Evolutionary conservation across 305 asterid species (phyloP).

Genomic region (Striga hermonthica): DNA sequence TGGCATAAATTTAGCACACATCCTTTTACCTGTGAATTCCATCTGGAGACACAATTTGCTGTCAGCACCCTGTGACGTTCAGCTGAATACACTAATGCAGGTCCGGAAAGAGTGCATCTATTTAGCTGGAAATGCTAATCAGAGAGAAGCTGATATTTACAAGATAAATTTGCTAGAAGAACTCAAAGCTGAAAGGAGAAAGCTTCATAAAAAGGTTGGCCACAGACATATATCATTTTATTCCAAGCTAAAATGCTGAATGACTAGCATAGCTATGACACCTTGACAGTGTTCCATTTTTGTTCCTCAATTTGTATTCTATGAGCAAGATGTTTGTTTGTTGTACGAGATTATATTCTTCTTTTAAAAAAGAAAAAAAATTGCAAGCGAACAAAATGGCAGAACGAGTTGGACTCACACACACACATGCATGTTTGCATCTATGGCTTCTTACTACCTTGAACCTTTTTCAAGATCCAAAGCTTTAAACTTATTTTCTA

Average conservation of each 20-base stretch:
- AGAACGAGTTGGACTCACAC: constrained; percentile 1
- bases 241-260: too few relatives aligned
- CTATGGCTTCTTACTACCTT: neutral
- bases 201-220: constrained; percentile 54
- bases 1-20: neutral
- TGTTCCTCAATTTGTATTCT: too few relatives aligned
- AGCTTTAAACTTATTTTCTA: neutral
- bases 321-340: too few relatives aligned
- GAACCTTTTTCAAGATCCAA: neutral
- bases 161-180: constrained; percentile 47
- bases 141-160: constrained; percentile 45
- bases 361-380: too few relatives aligned
- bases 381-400: neutral
- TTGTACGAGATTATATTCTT: too few relatives aligned
- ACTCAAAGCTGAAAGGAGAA: constrained; percentile 57
- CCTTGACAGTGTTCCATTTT: too few relatives aligned
- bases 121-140: constrained; percentile 63
- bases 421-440: constrained; percentile 1
- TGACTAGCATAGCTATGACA: too few relatives aligned
- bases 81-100: constrained; percentile 37
- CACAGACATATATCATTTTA: neutral
- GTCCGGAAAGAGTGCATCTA: constrained; percentile 61
- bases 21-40: constrained; percentile 2
- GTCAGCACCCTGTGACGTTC: constrained; percentile 14
- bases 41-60: neutral